phyloP scores from a whole-genome alignment of 2,329 filamentous ascomycete genomes.

The Cladosporium oxysporum region DNA sequence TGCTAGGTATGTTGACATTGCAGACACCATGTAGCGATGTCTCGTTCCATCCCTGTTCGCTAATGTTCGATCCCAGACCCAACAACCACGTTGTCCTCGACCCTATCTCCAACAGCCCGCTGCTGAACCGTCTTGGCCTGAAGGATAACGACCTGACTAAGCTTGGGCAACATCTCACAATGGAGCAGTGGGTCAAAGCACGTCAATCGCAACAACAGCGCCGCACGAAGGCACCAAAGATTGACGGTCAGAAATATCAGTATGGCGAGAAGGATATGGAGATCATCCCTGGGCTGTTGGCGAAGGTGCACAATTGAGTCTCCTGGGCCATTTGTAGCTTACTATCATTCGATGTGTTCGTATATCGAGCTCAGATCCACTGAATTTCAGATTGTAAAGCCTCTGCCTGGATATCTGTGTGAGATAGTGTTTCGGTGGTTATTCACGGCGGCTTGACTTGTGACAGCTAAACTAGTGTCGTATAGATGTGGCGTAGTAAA shows the following conservation, averaged over 20 bases:
- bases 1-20: slow-evolving; percentile 40
- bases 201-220: slow-evolving; percentile 40
- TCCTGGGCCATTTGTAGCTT: background rate
- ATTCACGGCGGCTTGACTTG: too few relatives aligned
- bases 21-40: slow-evolving; percentile 31
- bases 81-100: slow-evolving; percentile 43
- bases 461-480: too few relatives aligned
- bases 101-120: slow-evolving; percentile 41
- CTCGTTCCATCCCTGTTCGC: background rate
- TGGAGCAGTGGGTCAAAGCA: slow-evolving; percentile 48
- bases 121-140: slow-evolving; percentile 39
- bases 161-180: slow-evolving; percentile 43
- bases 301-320: slow-evolving; percentile 33
- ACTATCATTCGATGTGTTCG: background rate
- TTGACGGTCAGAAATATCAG: slow-evolving; percentile 39
- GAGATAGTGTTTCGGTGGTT: background rate
- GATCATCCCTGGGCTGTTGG: slow-evolving; percentile 37
- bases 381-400: background rate
- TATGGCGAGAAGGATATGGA: slow-evolving; percentile 38
- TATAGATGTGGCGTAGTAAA: too few relatives aligned
- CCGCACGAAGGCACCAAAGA: slow-evolving; percentile 41
- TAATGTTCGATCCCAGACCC: slow-evolving; percentile 27
- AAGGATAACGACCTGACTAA: slow-evolving; percentile 25
- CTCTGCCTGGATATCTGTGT: background rate
- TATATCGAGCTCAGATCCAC: background rate